phyloP scores from a whole-genome alignment of 75 land plant genomes.

The Chamaecyparis obtusa region DNA sequence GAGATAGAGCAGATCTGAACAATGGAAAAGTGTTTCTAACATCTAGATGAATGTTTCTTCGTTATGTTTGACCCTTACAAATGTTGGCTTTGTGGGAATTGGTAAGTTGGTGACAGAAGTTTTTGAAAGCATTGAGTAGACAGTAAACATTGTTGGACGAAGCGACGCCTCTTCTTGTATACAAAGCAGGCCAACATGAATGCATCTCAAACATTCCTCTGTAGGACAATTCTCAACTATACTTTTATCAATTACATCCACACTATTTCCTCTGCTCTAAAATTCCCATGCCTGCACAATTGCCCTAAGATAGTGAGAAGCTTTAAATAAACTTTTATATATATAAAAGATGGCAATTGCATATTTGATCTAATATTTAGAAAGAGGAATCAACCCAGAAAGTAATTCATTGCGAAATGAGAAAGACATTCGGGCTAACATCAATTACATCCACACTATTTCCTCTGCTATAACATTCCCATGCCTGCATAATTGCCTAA shows the following conservation, averaged over 20 bases:
- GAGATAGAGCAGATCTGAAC: not conserved
- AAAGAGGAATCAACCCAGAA: too few relatives aligned
- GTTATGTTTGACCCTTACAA: not conserved
- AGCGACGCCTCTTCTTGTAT: not conserved
- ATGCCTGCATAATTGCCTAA: not conserved
- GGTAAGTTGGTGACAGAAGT: not conserved
- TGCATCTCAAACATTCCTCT: constrained; percentile 1
- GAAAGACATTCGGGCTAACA: too few relatives aligned
- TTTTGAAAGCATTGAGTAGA: not conserved
- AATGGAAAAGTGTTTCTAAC: too few relatives aligned
- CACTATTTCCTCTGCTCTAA: not conserved
- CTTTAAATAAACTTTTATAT: too few relatives aligned
- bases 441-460: not conserved
- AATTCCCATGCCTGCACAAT: not conserved
- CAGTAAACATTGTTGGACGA: not conserved
- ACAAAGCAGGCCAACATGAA: constrained; percentile 6
- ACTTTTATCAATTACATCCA: not conserved
- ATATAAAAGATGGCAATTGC: too few relatives aligned
- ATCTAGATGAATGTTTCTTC: not conserved
- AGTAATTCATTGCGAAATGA: too few relatives aligned
- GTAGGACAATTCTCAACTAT: not conserved
- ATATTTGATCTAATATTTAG: too few relatives aligned
- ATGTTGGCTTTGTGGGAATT: not conserved
- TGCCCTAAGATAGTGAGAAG: too few relatives aligned
- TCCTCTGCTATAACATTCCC: too few relatives aligned